Percentiles rank a stretch among this genome's conserved stretches.
Conservation (phyloP, 2,329 filamentous ascomycete genomes). For the Monilinia polystroma region DNA sequence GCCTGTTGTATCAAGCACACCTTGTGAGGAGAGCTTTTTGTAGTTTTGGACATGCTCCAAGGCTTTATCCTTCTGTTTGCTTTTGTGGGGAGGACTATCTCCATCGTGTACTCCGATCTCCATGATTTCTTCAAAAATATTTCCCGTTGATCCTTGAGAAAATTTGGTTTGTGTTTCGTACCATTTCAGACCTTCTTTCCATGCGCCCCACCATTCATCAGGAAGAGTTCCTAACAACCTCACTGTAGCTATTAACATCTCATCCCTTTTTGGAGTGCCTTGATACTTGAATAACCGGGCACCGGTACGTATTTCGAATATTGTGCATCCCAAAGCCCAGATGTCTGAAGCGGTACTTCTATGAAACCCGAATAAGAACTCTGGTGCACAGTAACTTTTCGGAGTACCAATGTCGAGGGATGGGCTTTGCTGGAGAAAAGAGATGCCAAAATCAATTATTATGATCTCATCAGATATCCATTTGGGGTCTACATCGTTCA, state of each 20-base stretch:
- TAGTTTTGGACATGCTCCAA: not conserved
- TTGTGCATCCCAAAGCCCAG: conserved; percentile 31
- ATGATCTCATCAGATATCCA: conserved; percentile 30
- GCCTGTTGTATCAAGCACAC: conserved; percentile 15
- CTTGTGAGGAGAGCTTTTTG: not conserved
- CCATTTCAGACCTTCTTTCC: conserved; percentile 28
- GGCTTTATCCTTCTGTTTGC: not conserved
- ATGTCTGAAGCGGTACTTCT: conserved; percentile 28
- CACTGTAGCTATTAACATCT: conserved; percentile 26
- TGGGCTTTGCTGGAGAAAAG: conserved; percentile 22
- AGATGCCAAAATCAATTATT: conserved; percentile 31
- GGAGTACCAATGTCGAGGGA: conserved; percentile 27
- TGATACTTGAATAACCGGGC: conserved; percentile 26
- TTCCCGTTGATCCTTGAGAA: conserved; percentile 16
- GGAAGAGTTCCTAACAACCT: conserved; percentile 28
- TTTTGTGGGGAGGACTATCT: conserved; percentile 3
- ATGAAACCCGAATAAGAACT: conserved; percentile 26
- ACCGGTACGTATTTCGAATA: conserved; percentile 30
- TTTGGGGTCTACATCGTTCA: conserved; percentile 27
- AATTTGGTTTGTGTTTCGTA: conserved; percentile 16
- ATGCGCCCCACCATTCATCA: conserved; percentile 26
- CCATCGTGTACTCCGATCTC: conserved; percentile 30
- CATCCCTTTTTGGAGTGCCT: conserved; percentile 24
- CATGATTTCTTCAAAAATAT: conserved; percentile 26
- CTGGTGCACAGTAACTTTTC: conserved; percentile 29